Percentiles rank a stretch among this genome's conserved stretches.
Conservation (phyloP, 73 alveolate species). For the Blepharisma stoltei region DNA sequence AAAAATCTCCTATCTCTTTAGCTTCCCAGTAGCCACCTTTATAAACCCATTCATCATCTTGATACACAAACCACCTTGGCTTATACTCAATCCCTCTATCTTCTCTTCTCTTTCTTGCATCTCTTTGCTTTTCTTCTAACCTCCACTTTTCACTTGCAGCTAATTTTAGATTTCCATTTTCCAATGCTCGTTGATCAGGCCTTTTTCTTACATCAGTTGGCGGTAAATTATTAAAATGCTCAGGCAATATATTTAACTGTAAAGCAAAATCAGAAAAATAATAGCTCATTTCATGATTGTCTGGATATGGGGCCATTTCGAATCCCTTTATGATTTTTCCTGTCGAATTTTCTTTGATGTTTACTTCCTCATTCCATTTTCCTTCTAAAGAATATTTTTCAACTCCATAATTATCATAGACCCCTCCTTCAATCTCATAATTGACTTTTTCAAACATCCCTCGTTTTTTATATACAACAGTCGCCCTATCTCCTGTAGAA, state of each 20-base stretch:
- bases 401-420: conserved; percentile 63
- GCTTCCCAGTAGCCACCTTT: conserved; percentile 86
- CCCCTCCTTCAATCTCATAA: conserved; percentile 77
- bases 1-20: conserved; percentile 36
- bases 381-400: conserved; percentile 68
- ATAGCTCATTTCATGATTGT: conserved; percentile 67
- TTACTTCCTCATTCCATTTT: conserved; percentile 78
- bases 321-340: conserved; percentile 53
- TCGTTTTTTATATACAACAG: conserved; percentile 70
- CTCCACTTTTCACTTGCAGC: conserved; percentile 87
- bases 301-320: conserved; percentile 75
- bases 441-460: conserved; percentile 71
- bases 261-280: conserved; percentile 72
- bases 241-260: conserved; percentile 75
- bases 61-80: conserved; percentile 68
- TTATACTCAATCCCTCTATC: conserved; percentile 53
- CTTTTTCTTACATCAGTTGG: conserved; percentile 90
- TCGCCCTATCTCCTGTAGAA: conserved; percentile 68
- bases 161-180: conserved; percentile 74
- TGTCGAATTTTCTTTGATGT: conserved; percentile 48
- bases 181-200: conserved; percentile 91
- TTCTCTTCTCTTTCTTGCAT: conserved; percentile 72
- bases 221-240: conserved; percentile 64
- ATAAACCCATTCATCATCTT: conserved; percentile 51
- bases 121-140: conserved; percentile 91